Percentiles rank a stretch among this genome's conserved stretches.
Evolutionary conservation across 176 grass and related monocot species (phyloP).

Genomic region (Aegilops speltoides): DNA sequence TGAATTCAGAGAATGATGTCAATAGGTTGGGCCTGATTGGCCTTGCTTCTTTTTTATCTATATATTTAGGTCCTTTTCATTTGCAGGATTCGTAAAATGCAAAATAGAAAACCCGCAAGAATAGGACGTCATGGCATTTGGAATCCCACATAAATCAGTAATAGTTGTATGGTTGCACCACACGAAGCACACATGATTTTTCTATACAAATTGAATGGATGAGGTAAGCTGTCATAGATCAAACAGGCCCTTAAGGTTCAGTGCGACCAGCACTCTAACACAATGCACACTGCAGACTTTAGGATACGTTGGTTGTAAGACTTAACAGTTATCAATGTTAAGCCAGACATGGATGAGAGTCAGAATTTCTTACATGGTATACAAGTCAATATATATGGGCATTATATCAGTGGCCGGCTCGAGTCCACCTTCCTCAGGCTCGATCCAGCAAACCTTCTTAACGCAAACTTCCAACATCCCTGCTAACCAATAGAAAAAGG

Average conservation of each 20-base stretch:
- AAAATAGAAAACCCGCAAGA: too few relatives aligned
- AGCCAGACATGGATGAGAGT: neutral
- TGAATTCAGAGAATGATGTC: neutral
- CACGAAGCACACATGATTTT: neutral
- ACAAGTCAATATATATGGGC: neutral
- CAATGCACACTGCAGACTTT: neutral
- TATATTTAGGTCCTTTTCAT: neutral
- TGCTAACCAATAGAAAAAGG: slow-evolving; percentile 20
- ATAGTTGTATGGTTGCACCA: neutral
- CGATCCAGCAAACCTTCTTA: slow-evolving; percentile 46
- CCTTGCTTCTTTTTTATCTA: neutral
- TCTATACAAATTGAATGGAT: neutral
- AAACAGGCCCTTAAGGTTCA: neutral
- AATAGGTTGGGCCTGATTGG: neutral
- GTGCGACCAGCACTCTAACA: neutral
- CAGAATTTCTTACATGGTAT: neutral
- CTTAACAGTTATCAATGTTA: neutral
- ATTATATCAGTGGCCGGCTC: slow-evolving; percentile 42
- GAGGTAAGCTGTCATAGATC: neutral
- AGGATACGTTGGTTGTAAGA: neutral
- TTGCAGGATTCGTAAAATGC: neutral
- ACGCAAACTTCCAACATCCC: slow-evolving; percentile 52
- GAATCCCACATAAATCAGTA: too few relatives aligned
- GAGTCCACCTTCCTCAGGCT: slow-evolving; percentile 62
- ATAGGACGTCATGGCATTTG: too few relatives aligned